These are phyloP conservation scores for Bruguiera hainesii DNA, from an alignment of 441 rosid genomes.

Conservation along the genomic window DNA sequence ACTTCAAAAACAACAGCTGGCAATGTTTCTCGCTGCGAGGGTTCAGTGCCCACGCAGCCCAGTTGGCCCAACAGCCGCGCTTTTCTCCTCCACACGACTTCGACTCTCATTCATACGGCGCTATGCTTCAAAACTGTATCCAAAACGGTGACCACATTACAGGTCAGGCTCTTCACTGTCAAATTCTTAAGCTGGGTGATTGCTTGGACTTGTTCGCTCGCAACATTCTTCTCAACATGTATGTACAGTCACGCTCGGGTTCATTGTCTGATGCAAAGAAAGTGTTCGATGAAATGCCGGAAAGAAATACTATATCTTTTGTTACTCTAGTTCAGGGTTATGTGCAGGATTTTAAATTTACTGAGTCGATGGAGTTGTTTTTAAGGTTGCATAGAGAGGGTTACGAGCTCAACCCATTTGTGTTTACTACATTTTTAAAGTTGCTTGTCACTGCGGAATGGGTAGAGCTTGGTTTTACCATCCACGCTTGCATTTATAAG, in stretches of 20 bases:
- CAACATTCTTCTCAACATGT: conserved; percentile 59
- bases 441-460: conserved; percentile 48
- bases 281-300: conserved; percentile 75
- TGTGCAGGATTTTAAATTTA: conserved; percentile 26
- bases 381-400: conserved; percentile 61
- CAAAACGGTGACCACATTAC: conserved; percentile 35
- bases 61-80: conserved; percentile 18
- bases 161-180: conserved; percentile 58
- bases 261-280: conserved; percentile 37
- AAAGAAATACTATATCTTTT: conserved; percentile 57
- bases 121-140: conserved; percentile 66
- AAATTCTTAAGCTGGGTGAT: conserved; percentile 59
- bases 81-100: conserved; percentile 21
- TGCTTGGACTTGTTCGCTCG: conserved; percentile 69
- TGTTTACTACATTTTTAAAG: conserved; percentile 69
- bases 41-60: conserved; percentile 27
- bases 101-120: conserved; percentile 46
- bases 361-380: conserved; percentile 47
- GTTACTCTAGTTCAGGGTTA: conserved; percentile 65
- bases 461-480: conserved; percentile 41
- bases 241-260: conserved; percentile 35
- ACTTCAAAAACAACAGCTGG: conserved; percentile 11
- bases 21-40: conserved; percentile 19
- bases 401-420: conserved; percentile 76
- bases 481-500: conserved; percentile 69